These are phyloP conservation scores for Saksenaea oblongispora DNA, from an alignment of 371 early-diverging fungal species.

Conservation along the genomic window DNA sequence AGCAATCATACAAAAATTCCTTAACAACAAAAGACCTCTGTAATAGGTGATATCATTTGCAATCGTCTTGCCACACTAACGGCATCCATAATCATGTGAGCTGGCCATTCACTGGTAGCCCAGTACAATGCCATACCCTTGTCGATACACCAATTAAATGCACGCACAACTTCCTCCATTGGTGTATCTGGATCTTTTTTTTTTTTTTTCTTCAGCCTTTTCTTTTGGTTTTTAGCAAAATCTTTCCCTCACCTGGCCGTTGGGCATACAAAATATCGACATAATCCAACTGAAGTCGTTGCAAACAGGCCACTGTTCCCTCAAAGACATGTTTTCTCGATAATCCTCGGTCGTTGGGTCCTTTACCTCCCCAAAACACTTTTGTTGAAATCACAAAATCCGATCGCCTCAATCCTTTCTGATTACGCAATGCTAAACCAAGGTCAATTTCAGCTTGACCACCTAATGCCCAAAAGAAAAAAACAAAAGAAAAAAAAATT, in stretches of 20 bases:
- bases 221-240: background rate
- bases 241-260: constrained; percentile 60
- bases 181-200: constrained; percentile 56
- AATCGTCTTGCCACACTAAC: constrained; percentile 68
- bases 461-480: too few species aligned
- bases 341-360: constrained; percentile 82
- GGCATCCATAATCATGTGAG: constrained; percentile 80
- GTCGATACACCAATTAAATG: constrained; percentile 84
- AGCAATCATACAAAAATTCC: too few species aligned
- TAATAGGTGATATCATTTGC: constrained; percentile 70
- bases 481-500: too few species aligned
- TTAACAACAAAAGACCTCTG: too few species aligned
- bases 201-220: background rate
- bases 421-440: constrained; percentile 73
- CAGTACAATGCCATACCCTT: constrained; percentile 85
- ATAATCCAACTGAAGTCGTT: constrained; percentile 76
- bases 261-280: constrained; percentile 86
- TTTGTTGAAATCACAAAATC: constrained; percentile 84
- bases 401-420: constrained; percentile 66
- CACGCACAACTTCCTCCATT: constrained; percentile 87
- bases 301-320: constrained; percentile 75
- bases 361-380: constrained; percentile 81
- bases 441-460: constrained; percentile 82
- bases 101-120: constrained; percentile 88
- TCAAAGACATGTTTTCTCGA: constrained; percentile 87